A percentile compares a stretch with the other conserved stretches of the same genome.
phyloP scores from a whole-genome alignment of 2,329 filamentous ascomycete species.

The Tolypocladium inflatum region DNA sequence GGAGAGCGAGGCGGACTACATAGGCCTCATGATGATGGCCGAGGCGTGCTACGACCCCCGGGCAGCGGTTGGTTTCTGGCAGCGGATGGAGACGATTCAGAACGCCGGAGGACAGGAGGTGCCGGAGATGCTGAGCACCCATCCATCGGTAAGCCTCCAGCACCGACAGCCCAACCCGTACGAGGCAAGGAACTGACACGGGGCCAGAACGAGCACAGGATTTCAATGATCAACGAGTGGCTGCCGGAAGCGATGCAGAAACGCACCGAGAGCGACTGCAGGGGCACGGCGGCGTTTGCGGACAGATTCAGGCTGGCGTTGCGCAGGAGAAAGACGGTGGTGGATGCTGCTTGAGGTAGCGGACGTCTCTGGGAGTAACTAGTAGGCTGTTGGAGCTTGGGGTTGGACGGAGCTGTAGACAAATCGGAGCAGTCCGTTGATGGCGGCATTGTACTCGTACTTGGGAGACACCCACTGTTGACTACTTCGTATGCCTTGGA shows the following conservation, averaged over 20 bases:
- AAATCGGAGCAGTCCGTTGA: no score
- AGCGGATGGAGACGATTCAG: conserved; percentile 49
- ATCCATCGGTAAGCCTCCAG: conserved; percentile 53
- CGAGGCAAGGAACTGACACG: neutral
- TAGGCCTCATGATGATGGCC: conserved; percentile 75
- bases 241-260: conserved; percentile 47
- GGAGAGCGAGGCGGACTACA: conserved; percentile 72
- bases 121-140: conserved; percentile 67
- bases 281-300: conserved; percentile 41
- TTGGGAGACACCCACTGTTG: no score
- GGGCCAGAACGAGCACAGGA: conserved; percentile 46
- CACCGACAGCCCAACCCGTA: neutral
- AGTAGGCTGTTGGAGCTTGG: neutral
- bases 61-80: conserved; percentile 58
- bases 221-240: conserved; percentile 57
- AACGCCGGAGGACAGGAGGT: conserved; percentile 33
- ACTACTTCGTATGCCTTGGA: neutral
- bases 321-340: conserved; percentile 17
- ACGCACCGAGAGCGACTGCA: conserved; percentile 43
- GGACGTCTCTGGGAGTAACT: no score
- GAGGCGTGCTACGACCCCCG: conserved; percentile 67
- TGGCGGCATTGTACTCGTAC: neutral
- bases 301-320: conserved; percentile 41
- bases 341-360: neutral
- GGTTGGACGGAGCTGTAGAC: no score